Evolutionary conservation across 768 basidiomycete species (phyloP), one percentile per base, ranked within the genome.

Genomic region (Tricholoma sp.): DNA sequence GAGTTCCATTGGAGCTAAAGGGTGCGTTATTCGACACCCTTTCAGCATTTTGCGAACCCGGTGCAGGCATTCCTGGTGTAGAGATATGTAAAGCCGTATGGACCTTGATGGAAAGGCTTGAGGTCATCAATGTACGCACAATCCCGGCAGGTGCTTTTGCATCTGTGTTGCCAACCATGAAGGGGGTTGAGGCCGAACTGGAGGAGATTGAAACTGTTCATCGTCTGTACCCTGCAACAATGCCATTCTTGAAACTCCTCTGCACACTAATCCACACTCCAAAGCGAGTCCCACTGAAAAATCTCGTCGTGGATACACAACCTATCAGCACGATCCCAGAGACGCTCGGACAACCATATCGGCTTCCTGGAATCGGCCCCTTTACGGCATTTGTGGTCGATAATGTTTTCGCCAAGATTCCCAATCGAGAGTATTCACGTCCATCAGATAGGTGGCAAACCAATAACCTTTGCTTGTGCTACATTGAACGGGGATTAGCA

Each of bases 1-100:
- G 86, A 10, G 80, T 94, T n/a, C 91, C 93, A 1, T 77, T 95
- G n/a, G 91, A 95, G 64, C 77, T 96, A 51, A 96, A 96, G 62
- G 94, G 91, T 5, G 84, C 89, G 0, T 74, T 94, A 3, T 90
- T 94, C 60, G 84, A 90, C 41, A 83, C 91, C 0, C 74, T 95
- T 7, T 81, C 89, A 5, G 84, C 91, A 1, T 95, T 96, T 72
- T 90, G 91, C 59, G 79, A 83, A 54, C 87, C 91, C 6, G 91
- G 90, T 8, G 91, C 87, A 0, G 88, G 90, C 1, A 64, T 70
- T 10, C 73, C 80, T 0, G 91, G 89, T 5, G 82, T 88, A 11
- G 91, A 94, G 64, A 83, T 94, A 37, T 91, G 91, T 69, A 84
- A 84, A 66, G 82, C 83, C 4, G 84, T 94, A 0, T 95, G 93